These are phyloP conservation scores for Hibiscus trionum DNA, from an alignment of 345 rosid genomes.

Conservation along the genomic window DNA sequence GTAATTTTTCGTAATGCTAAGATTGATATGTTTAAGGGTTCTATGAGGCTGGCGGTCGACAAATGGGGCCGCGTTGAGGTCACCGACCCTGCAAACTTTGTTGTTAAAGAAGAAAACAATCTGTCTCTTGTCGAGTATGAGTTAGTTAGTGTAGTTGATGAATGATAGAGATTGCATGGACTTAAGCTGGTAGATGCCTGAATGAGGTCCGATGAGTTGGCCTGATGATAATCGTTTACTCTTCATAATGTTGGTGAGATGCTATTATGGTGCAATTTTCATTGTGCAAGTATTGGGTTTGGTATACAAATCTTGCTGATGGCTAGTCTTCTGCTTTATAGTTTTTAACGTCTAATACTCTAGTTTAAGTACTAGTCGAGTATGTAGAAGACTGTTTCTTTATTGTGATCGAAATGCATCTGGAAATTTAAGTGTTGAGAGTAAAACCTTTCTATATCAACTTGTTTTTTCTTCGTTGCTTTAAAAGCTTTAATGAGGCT, in stretches of 20 bases:
- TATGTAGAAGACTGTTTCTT: conserved; percentile 7
- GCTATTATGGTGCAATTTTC: background rate
- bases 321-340: background rate
- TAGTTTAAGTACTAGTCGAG: background rate
- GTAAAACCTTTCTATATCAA: background rate
- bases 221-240: background rate
- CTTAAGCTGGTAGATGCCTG: background rate
- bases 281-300: background rate
- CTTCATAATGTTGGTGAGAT: conserved; percentile 5
- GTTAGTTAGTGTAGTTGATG: conserved; percentile 37
- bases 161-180: conserved; percentile 20
- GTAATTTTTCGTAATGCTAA: conserved; percentile 43
- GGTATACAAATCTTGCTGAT: conserved; percentile 12
- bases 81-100: conserved; percentile 27
- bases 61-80: conserved; percentile 51
- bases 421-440: conserved; percentile 13
- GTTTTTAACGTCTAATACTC: conserved; percentile 5
- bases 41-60: conserved; percentile 56
- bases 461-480: background rate
- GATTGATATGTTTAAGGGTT: conserved; percentile 53
- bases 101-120: conserved; percentile 41
- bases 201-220: background rate
- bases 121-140: conserved; percentile 47
- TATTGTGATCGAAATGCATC: background rate
- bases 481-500: background rate